phyloP scores from a whole-genome alignment of 1,284 basidiomycete species.

The Singerocomus inundabilis region DNA sequence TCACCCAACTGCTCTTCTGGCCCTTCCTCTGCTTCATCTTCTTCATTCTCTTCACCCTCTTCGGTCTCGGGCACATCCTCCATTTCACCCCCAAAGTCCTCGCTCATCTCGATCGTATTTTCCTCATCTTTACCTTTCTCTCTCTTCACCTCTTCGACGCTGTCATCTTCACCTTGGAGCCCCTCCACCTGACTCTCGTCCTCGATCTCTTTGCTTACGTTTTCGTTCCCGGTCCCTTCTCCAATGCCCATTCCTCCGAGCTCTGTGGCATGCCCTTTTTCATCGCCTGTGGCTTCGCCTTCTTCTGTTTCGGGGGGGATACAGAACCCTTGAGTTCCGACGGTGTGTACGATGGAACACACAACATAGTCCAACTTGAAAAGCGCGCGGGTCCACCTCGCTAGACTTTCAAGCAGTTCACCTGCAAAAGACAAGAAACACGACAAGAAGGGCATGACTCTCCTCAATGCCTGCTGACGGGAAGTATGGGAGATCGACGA shows the following conservation, averaged over 20 bases:
- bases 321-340: conserved; percentile 91
- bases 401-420: conserved; percentile 53
- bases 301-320: conserved; percentile 73
- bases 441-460: conserved; percentile 66
- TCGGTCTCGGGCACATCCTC: conserved; percentile 73
- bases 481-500: conserved; percentile 29
- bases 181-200: conserved; percentile 98
- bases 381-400: conserved; percentile 71
- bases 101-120: conserved; percentile 72
- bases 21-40: conserved; percentile 59
- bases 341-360: conserved; percentile 68
- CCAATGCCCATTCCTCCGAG: conserved; percentile 83
- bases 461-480: conserved; percentile 32
- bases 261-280: conserved; percentile 39
- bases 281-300: conserved; percentile 50
- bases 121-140: conserved; percentile 59
- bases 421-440: conserved; percentile 53
- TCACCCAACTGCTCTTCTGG: conserved; percentile 85
- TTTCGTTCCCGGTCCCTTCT: conserved; percentile 79
- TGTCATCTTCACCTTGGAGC: conserved; percentile 68
- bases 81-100: conserved; percentile 79
- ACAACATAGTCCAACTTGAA: conserved; percentile 87
- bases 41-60: conserved; percentile 46
- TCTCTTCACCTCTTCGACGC: conserved; percentile 47
- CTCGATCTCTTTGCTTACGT: conserved; percentile 90